Conservation (phyloP, 2,329 filamentous ascomycete species). For the Diaporthe helianthi region DNA sequence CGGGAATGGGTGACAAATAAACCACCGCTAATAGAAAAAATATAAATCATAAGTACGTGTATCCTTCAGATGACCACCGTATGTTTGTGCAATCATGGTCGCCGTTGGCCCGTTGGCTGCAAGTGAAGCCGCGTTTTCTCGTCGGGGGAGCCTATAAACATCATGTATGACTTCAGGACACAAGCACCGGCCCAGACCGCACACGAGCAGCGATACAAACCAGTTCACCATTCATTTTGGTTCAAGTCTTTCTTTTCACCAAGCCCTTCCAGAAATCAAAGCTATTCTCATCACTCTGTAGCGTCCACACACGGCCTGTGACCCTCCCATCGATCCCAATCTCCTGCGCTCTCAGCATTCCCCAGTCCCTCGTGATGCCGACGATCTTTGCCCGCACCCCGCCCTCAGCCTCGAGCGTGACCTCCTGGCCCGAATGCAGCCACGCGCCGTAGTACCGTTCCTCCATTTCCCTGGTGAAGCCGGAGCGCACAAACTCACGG, state of each 20-base stretch:
- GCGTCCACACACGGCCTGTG: slow-evolving; percentile 79
- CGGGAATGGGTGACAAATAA: no score
- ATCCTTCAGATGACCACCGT: no score
- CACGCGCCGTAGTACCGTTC: slow-evolving; percentile 80
- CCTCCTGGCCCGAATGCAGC: slow-evolving; percentile 78
- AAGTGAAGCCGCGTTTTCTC: no score
- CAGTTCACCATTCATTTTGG: background rate
- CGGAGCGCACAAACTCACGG: slow-evolving; percentile 72
- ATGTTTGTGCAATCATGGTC: no score
- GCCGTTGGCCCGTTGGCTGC: no score
- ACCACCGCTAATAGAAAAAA: no score
- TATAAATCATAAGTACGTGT: no score
- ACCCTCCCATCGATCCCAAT: slow-evolving; percentile 73
- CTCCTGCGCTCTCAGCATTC: slow-evolving; percentile 85
- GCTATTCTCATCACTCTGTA: slow-evolving; percentile 97
- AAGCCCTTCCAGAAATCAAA: slow-evolving; percentile 97
- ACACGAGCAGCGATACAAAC: no score
- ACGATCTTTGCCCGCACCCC: slow-evolving; percentile 78
- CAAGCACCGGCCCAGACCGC: no score
- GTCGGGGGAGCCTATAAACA: no score
- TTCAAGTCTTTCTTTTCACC: slow-evolving; percentile 76
- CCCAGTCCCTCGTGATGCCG: slow-evolving; percentile 93
- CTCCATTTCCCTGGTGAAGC: slow-evolving; percentile 79
- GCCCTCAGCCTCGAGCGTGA: slow-evolving; percentile 81
- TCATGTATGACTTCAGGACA: no score